These are phyloP conservation scores for Saccharomycopsis babjevae DNA, from an alignment of 805 yeast species.

Conservation along the genomic window DNA sequence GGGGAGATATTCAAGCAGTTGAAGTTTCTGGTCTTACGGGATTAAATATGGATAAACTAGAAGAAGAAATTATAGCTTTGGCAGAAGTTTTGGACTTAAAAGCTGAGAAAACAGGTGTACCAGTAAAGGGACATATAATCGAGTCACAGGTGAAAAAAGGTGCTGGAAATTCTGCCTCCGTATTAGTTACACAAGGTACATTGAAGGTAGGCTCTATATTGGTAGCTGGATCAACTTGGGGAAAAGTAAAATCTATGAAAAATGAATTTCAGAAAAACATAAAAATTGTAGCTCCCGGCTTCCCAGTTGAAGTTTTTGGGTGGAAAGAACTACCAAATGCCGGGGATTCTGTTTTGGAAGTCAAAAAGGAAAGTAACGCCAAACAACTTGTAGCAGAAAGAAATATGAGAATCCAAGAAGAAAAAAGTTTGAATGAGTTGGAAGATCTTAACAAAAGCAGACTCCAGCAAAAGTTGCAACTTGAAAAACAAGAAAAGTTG, in stretches of 20 bases:
- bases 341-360: constrained; percentile 76
- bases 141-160: constrained; percentile 80
- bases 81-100: constrained; percentile 76
- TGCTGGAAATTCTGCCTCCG: constrained; percentile 78
- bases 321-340: constrained; percentile 92
- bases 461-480: constrained; percentile 40
- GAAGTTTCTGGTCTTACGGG: constrained; percentile 86
- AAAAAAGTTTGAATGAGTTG: constrained; percentile 53
- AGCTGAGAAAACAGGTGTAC: constrained; percentile 39
- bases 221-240: constrained; percentile 80
- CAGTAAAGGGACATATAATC: constrained; percentile 77
- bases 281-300: constrained; percentile 68
- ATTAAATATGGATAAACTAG: constrained; percentile 77
- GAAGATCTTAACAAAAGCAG: constrained; percentile 63
- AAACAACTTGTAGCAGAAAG: constrained; percentile 65
- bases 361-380: constrained; percentile 62
- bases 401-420: constrained; percentile 38
- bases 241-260: constrained; percentile 69
- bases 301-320: constrained; percentile 85
- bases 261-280: constrained; percentile 62
- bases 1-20: constrained; percentile 90
- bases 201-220: constrained; percentile 59
- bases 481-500: constrained; percentile 41
- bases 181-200: constrained; percentile 71
- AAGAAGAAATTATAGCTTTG: constrained; percentile 77